phyloP scores from a whole-genome alignment of 1,139 yeast species.

The Barnettozyma hawaiiensis region DNA sequence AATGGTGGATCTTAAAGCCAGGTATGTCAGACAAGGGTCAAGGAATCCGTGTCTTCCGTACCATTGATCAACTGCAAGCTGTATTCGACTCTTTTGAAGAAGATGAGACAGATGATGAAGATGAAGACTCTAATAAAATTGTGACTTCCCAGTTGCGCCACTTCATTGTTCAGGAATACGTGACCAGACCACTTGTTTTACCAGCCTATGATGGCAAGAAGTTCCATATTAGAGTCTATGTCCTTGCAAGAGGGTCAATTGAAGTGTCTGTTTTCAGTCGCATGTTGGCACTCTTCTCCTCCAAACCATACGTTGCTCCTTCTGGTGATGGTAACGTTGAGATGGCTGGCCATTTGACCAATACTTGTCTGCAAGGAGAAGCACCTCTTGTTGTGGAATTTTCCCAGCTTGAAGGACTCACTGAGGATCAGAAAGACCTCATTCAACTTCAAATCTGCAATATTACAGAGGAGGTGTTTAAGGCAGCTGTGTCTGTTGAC shows the following conservation, averaged over 20 bases:
- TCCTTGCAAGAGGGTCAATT: conserved; percentile 69
- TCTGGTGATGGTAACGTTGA: conserved; percentile 30
- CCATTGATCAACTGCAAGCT: conserved; percentile 71
- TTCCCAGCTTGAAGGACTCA: conserved; percentile 48
- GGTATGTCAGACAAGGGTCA: conserved; percentile 97
- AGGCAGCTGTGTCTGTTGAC: conserved; percentile 77
- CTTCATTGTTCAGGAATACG: conserved; percentile 81
- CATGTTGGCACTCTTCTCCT: conserved; percentile 79
- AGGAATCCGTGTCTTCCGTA: conserved; percentile 78
- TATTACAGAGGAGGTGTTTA: conserved; percentile 66
- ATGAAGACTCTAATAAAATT: conserved; percentile 49
- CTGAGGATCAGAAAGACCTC: conserved; percentile 31
- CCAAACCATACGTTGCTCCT: conserved; percentile 43
- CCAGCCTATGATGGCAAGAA: conserved; percentile 59
- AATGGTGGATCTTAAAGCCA: conserved; percentile 87
- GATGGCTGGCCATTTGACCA: conserved; percentile 68
- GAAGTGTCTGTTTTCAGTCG: conserved; percentile 72
- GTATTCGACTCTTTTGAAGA: conserved; percentile 85
- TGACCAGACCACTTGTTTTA: conserved; percentile 60
- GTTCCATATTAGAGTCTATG: conserved; percentile 85
- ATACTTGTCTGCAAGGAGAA: conserved; percentile 78
- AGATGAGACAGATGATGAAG: conserved; percentile 51
- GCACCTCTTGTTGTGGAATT: conserved; percentile 54
- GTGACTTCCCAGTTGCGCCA: conserved; percentile 85
- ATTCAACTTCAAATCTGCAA: conserved; percentile 53